Conservation (phyloP, 805 yeast genomes). For the Metschnikowia amazonensis region DNA sequence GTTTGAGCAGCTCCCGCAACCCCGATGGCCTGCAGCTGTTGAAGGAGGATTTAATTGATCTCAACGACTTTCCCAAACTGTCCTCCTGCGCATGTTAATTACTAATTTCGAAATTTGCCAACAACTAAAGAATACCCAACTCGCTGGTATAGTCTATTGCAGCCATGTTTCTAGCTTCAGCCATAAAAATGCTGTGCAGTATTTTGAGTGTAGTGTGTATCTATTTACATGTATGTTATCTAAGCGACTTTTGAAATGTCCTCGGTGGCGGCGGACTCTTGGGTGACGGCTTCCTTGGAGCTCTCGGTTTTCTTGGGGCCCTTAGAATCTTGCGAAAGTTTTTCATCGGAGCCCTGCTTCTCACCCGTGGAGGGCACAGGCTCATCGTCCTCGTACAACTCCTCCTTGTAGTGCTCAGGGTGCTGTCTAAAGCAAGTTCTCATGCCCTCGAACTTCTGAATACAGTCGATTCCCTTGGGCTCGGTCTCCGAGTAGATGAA, state of each 20-base stretch:
- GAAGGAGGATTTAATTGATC: not conserved
- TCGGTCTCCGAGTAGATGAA: slow-evolving; percentile 91
- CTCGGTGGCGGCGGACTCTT: slow-evolving; percentile 10
- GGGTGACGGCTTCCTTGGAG: not conserved
- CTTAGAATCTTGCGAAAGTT: not conserved
- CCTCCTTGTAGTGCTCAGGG: slow-evolving; percentile 93
- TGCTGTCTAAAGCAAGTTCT: slow-evolving; percentile 88
- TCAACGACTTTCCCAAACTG: not conserved
- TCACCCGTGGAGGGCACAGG: slow-evolving; percentile 15
- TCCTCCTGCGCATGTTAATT: slow-evolving; percentile 5
- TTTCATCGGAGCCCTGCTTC: not conserved
- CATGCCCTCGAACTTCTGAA: slow-evolving; percentile 86
- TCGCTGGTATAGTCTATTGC: not conserved
- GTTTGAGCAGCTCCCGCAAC: slow-evolving; percentile 23
- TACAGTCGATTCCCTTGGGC: slow-evolving; percentile 95
- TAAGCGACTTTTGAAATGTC: slow-evolving; percentile 13
- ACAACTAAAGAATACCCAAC: too few species aligned
- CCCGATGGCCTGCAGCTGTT: not conserved
- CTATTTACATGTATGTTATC: slow-evolving; percentile 3
- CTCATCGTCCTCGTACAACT: slow-evolving; percentile 74
- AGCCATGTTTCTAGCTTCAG: too few species aligned
- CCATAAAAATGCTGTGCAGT: too few species aligned
- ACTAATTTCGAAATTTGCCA: too few species aligned
- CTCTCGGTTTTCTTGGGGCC: not conserved
- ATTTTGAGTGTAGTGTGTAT: not conserved